These are phyloP conservation scores for Pyrrhoderma noxium DNA, from an alignment of 1,284 basidiomycete species.

Conservation along the genomic window DNA sequence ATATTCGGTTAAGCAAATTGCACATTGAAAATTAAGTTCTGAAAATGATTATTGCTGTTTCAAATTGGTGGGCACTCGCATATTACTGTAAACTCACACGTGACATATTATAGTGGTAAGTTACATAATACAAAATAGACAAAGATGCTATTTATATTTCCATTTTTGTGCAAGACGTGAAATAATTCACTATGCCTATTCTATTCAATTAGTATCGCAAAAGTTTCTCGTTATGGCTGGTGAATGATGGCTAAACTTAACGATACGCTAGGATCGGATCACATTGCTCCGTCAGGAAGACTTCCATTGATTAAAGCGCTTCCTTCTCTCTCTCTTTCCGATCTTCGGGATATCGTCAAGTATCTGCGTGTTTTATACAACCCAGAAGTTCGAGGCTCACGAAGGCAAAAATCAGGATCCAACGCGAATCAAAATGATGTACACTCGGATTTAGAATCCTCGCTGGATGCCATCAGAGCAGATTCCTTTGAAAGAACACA, in stretches of 20 bases:
- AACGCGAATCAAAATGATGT: neutral
- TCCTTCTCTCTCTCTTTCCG: conserved; percentile 20
- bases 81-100: too few relatives aligned
- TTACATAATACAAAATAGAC: too few relatives aligned
- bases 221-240: too few relatives aligned
- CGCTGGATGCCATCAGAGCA: conserved; percentile 26
- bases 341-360: conserved; percentile 22
- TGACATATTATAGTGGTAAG: too few relatives aligned
- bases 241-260: too few relatives aligned
- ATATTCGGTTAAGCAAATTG: conserved; percentile 3
- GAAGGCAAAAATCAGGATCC: conserved; percentile 11
- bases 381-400: conserved; percentile 32
- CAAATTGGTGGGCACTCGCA: too few relatives aligned
- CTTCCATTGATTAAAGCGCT: conserved; percentile 26
- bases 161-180: too few relatives aligned
- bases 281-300: conserved; percentile 19
- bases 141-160: too few relatives aligned
- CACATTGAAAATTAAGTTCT: too few relatives aligned
- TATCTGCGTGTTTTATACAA: conserved; percentile 28
- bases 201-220: too few relatives aligned
- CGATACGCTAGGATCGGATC: neutral
- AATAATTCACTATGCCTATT: too few relatives aligned
- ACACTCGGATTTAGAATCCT: neutral
- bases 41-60: too few relatives aligned
- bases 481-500: conserved; percentile 66